Conservation (phyloP, 2,329 filamentous ascomycete genomes). For the Ophiostoma pallidulum region DNA sequence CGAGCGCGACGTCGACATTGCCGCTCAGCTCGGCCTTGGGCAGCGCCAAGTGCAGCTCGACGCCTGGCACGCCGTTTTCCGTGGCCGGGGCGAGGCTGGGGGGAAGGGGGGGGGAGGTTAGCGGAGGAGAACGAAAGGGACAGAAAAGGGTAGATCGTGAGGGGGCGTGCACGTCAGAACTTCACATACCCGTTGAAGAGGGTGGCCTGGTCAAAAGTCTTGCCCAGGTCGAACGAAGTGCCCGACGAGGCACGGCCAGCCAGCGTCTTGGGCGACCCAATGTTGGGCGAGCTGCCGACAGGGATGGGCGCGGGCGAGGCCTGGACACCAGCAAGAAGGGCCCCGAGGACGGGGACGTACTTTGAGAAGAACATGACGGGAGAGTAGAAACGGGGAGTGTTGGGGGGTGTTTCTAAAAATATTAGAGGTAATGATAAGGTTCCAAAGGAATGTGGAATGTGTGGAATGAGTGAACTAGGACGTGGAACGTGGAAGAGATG, state of each 20-base stretch:
- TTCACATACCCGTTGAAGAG: conserved; percentile 19
- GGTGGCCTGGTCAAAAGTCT: conserved; percentile 15
- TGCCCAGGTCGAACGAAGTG: conserved; percentile 13
- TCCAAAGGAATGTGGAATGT: not conserved
- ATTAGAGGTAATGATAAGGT: too few species aligned
- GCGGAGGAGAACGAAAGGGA: not conserved
- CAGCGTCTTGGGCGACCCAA: not conserved
- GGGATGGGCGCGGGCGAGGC: conserved; percentile 11
- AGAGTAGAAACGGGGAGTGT: too few species aligned
- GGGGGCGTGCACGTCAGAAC: not conserved
- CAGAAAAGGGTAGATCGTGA: not conserved
- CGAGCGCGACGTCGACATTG: conserved; percentile 14
- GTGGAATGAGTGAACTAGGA: not conserved
- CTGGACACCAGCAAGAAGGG: conserved; percentile 13
- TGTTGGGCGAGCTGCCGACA: not conserved
- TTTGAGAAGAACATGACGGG: conserved; percentile 13
- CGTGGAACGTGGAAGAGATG: too few species aligned
- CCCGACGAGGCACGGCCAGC: conserved; percentile 1
- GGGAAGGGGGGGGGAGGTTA: too few species aligned
- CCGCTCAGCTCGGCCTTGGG: conserved; percentile 17
- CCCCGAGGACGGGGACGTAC: conserved; percentile 12
- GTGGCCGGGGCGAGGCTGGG: conserved; percentile 13
- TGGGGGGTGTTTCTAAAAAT: too few species aligned
- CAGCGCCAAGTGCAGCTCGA: conserved; percentile 18
- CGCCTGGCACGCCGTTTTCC: conserved; percentile 3